Evolutionary conservation across 257 asterid genomes (phyloP).

Genomic region (Ajuga chamaepitys): DNA sequence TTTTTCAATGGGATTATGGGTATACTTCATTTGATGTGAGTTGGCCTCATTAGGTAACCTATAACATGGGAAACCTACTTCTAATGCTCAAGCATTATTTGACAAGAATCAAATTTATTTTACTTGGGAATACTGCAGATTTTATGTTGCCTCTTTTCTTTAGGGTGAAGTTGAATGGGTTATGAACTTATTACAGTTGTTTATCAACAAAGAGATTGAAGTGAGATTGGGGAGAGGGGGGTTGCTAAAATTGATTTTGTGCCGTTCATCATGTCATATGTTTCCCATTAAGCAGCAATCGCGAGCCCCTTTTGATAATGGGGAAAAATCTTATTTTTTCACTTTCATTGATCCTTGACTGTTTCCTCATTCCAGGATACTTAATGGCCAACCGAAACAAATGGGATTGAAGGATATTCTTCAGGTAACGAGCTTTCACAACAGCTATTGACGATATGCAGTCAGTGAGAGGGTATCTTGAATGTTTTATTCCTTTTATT

Average conservation of each 20-base stretch:
- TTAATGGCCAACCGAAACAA: constrained; percentile 84
- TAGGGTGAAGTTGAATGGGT: not conserved
- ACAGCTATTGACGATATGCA: constrained; percentile 8
- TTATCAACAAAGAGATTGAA: not conserved
- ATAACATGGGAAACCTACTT: not conserved
- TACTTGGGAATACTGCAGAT: not conserved
- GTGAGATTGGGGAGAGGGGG: not conserved
- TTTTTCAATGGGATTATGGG: not conserved
- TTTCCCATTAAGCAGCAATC: not conserved
- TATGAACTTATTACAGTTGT: not conserved
- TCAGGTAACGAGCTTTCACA: constrained; percentile 50
- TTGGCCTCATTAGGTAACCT: not conserved
- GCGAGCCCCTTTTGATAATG: not conserved
- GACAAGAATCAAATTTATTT: not conserved
- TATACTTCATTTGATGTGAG: not conserved
- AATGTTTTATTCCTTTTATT: not conserved
- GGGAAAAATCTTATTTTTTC: not conserved
- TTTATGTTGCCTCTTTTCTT: not conserved
- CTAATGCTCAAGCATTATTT: not conserved
- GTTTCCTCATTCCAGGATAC: constrained; percentile 52
- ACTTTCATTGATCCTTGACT: not conserved
- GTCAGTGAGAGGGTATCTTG: constrained; percentile 2
- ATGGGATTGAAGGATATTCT: constrained; percentile 97
- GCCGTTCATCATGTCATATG: constrained; percentile 2
- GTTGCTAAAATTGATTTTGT: not conserved